A percentile compares a stretch with the other conserved stretches of the same genome.
phyloP scores from a whole-genome alignment of 1,284 basidiomycete genomes.

The Pulveroboletus sp. region DNA sequence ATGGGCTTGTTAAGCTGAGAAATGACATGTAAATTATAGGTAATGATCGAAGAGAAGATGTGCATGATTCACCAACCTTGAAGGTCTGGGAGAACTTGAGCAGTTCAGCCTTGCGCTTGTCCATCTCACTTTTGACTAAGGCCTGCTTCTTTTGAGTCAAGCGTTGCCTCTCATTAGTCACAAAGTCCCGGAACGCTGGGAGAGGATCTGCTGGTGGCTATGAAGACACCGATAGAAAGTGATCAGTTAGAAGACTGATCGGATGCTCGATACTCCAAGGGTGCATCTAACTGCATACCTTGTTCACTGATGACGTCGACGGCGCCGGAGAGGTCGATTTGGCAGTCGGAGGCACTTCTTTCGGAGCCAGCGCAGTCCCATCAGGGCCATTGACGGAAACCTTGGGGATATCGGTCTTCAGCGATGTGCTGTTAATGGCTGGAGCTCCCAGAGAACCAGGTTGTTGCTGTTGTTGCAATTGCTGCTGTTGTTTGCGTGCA shows the following conservation, averaged over 20 bases:
- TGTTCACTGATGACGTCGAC: slow-evolving; percentile 42
- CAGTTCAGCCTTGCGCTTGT: slow-evolving; percentile 88
- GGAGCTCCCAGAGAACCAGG: slow-evolving; percentile 18
- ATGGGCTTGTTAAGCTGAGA: slow-evolving; percentile 87
- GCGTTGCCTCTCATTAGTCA: slow-evolving; percentile 85
- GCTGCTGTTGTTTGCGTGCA: slow-evolving; percentile 58
- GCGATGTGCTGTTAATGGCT: slow-evolving; percentile 36
- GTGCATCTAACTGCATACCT: slow-evolving; percentile 31
- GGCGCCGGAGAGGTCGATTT: slow-evolving; percentile 63
- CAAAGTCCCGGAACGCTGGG: slow-evolving; percentile 86
- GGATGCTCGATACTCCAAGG: background rate
- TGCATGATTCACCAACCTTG: slow-evolving; percentile 60
- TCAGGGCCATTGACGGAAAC: slow-evolving; percentile 73
- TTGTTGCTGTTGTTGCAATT: slow-evolving; percentile 31
- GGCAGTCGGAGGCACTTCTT: slow-evolving; percentile 45
- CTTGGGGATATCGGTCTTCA: slow-evolving; percentile 61
- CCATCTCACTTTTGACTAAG: slow-evolving; percentile 90
- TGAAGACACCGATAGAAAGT: slow-evolving; percentile 2
- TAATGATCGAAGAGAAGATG: background rate
- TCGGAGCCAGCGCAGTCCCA: slow-evolving; percentile 46
- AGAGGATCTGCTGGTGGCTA: slow-evolving; percentile 69
- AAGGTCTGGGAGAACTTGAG: slow-evolving; percentile 91
- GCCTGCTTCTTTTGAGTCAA: slow-evolving; percentile 89
- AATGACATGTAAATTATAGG: background rate
- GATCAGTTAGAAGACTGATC: slow-evolving; percentile 11